phyloP scores from a whole-genome alignment of 169 alveolate species.

The Cystoisospora suis region DNA sequence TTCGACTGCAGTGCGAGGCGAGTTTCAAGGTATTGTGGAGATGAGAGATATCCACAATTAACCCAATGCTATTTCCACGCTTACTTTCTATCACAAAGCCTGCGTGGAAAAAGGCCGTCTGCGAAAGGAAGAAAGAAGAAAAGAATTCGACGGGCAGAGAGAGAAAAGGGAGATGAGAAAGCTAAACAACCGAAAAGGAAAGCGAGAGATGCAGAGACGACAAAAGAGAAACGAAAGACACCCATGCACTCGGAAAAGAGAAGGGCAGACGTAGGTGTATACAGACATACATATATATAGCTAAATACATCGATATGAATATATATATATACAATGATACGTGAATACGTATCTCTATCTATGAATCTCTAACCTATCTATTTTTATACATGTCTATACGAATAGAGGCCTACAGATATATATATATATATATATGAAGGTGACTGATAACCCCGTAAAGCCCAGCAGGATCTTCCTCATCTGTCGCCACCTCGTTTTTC shows the following conservation, averaged over 20 bases:
- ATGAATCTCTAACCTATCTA: too few relatives aligned
- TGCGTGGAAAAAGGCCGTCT: slow-evolving; percentile 41
- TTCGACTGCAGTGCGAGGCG: slow-evolving; percentile 40
- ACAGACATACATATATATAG: neutral
- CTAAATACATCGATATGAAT: neutral
- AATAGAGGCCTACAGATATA: too few relatives aligned
- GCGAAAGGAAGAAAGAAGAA: neutral
- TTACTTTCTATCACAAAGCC: slow-evolving; percentile 53
- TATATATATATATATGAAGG: too few relatives aligned
- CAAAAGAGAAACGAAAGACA: neutral
- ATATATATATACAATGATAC: neutral
- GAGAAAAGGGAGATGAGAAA: neutral
- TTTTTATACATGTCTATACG: too few relatives aligned
- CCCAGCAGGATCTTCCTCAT: too few relatives aligned
- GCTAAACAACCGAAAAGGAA: neutral
- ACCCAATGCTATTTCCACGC: slow-evolving; percentile 11
- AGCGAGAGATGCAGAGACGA: neutral
- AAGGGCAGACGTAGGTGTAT: neutral
- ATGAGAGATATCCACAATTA: slow-evolving; percentile 1
- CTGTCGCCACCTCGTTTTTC: too few relatives aligned
- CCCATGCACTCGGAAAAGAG: neutral
- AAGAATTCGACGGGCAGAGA: neutral
- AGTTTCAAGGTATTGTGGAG: slow-evolving; percentile 37
- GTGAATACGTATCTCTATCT: too few relatives aligned
- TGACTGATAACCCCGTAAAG: too few relatives aligned